Conservation (phyloP, 2,329 filamentous ascomycete genomes). For the Trichoderma sp. region DNA sequence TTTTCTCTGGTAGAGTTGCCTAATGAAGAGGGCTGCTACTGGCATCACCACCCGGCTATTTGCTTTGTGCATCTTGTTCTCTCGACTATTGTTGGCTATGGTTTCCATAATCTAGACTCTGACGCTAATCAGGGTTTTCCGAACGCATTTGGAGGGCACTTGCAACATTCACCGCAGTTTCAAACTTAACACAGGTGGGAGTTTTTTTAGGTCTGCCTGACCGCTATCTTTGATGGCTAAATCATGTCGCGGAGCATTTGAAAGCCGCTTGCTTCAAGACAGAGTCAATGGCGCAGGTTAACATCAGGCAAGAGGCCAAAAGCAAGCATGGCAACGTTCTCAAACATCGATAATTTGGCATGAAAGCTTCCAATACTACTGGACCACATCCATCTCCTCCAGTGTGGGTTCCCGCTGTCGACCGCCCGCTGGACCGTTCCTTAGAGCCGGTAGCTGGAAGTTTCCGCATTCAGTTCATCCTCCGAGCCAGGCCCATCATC, state of each 20-base stretch:
- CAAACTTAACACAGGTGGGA: neutral
- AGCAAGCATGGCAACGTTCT: neutral
- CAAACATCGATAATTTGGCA: neutral
- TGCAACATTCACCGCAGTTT: neutral
- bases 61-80: neutral
- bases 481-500: neutral
- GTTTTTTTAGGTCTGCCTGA: neutral
- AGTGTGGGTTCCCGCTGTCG: constrained; percentile 1
- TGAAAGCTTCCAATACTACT: neutral
- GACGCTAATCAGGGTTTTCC: neutral
- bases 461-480: constrained; percentile 5
- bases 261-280: neutral
- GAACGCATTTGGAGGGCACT: neutral
- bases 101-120: neutral
- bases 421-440: neutral
- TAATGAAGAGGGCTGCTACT: neutral
- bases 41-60: neutral
- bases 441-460: neutral
- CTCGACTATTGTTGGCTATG: neutral
- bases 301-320: neutral
- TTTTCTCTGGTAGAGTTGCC: neutral
- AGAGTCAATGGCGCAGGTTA: neutral
- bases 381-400: neutral
- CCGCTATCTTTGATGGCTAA: neutral
- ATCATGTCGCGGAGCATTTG: neutral